phyloP scores from a whole-genome alignment of 108 stramenopile genomes.

The Chaetoceros tenuissimus region DNA sequence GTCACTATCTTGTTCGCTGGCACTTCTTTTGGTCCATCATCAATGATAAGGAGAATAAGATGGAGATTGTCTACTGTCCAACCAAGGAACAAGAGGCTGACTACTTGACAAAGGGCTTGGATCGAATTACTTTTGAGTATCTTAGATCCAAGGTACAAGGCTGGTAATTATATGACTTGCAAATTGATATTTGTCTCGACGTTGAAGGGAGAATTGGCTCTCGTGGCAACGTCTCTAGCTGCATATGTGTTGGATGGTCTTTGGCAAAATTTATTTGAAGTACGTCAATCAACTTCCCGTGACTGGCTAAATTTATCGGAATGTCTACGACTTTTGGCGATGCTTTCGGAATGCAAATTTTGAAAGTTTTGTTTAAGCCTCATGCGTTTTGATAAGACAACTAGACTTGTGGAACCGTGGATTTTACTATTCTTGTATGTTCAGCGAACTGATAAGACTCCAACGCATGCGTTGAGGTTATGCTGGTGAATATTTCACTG shows the following conservation, averaged over 20 bases:
- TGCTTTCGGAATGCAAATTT: too few species aligned
- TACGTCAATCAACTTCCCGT: too few species aligned
- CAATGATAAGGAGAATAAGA: neutral
- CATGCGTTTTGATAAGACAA: too few species aligned
- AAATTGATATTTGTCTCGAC: neutral
- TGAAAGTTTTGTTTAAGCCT: too few species aligned
- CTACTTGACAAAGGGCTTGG: neutral
- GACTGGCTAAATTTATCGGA: too few species aligned
- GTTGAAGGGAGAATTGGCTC: neutral
- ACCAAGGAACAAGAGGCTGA: neutral
- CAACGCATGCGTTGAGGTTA: too few species aligned
- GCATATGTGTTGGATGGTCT: too few species aligned
- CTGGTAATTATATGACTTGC: neutral
- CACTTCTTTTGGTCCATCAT: constrained; percentile 18
- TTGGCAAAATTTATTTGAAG: too few species aligned
- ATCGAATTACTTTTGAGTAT: neutral
- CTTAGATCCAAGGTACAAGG: neutral
- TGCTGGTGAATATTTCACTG: too few species aligned
- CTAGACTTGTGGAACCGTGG: too few species aligned
- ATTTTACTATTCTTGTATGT: too few species aligned
- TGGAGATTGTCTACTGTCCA: neutral
- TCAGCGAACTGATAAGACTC: too few species aligned
- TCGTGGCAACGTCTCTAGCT: neutral
- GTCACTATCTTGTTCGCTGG: constrained; percentile 15
- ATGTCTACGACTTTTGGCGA: neutral